These are phyloP conservation scores for Tetrastigma voinierianum DNA, from an alignment of 164 flowering plant genomes.

Conservation along the genomic window DNA sequence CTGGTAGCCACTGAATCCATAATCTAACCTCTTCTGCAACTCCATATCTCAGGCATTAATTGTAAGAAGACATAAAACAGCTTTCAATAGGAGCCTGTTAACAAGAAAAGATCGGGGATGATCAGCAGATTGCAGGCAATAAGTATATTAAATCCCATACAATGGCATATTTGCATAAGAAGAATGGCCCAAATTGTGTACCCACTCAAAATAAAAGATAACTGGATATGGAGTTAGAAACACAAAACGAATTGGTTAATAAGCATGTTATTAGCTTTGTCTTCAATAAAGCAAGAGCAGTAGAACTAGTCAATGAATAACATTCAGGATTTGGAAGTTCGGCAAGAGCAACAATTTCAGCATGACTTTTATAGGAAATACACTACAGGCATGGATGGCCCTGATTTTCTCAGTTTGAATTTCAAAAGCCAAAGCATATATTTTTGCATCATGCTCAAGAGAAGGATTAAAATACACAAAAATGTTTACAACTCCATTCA, in stretches of 20 bases:
- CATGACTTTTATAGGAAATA: too few species aligned
- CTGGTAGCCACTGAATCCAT: slow-evolving; percentile 23
- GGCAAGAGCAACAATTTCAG: too few species aligned
- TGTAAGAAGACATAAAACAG: background rate
- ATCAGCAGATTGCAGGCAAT: background rate
- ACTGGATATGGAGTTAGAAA: background rate
- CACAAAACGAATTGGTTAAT: background rate
- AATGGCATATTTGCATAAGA: background rate
- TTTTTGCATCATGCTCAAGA: too few species aligned
- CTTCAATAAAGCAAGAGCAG: too few species aligned
- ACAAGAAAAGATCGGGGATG: background rate
- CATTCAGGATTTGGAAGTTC: too few species aligned
- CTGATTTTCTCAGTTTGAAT: too few species aligned
- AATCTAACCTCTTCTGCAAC: slow-evolving; percentile 20
- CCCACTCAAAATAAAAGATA: background rate
- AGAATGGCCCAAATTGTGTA: background rate
- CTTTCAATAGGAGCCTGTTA: background rate
- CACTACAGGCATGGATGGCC: too few species aligned
- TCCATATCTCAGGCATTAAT: slow-evolving; percentile 4
- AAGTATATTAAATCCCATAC: background rate
- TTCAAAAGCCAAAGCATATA: too few species aligned
- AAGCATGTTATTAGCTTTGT: too few species aligned
- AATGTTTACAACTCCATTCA: too few species aligned
- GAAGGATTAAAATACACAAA: too few species aligned
- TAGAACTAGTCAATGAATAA: too few species aligned